A percentile compares a stretch with the other conserved stretches of the same genome.
These are phyloP conservation scores for Coemansia reversa DNA, from an alignment of 192 early-diverging fungal species.

Conservation along the genomic window DNA sequence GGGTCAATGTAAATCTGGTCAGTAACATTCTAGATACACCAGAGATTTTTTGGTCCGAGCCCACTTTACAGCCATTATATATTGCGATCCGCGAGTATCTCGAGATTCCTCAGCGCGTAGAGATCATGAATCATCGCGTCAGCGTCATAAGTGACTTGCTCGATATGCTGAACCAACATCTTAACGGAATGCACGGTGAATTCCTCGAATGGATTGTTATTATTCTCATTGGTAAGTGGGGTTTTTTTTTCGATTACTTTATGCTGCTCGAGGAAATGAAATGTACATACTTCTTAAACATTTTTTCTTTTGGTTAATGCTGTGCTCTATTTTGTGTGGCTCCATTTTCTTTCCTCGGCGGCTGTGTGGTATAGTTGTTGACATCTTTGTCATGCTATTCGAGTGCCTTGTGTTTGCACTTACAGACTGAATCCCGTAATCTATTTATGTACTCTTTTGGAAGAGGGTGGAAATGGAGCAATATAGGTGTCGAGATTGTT, in stretches of 20 bases:
- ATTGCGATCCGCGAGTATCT: conserved; percentile 76
- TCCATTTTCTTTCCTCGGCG: conserved; percentile 2
- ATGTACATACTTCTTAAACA: not conserved
- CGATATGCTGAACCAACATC: conserved; percentile 94
- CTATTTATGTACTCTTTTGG: not conserved
- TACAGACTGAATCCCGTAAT: conserved; percentile 22
- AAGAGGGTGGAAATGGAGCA: not conserved
- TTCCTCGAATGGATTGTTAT: conserved; percentile 96
- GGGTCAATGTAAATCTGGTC: conserved; percentile 87
- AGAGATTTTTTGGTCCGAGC: conserved; percentile 92
- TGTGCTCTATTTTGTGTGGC: not conserved
- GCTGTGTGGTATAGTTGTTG: conserved; percentile 28
- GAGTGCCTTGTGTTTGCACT: conserved; percentile 51
- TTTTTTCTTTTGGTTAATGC: not conserved
- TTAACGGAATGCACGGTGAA: conserved; percentile 87
- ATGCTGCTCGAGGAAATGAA: not conserved
- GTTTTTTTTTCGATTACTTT: not conserved
- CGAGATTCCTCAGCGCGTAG: conserved; percentile 83
- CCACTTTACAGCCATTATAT: conserved; percentile 76
- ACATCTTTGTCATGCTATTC: conserved; percentile 49
- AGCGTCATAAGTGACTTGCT: conserved; percentile 88
- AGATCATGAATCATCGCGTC: conserved; percentile 90
- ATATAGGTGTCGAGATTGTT: conserved; percentile 67
- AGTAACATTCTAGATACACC: conserved; percentile 89
- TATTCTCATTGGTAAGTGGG: conserved; percentile 73